Evolutionary conservation across 1,284 basidiomycete genomes (phyloP).

Genomic region (Ustilago shanxiensis): DNA sequence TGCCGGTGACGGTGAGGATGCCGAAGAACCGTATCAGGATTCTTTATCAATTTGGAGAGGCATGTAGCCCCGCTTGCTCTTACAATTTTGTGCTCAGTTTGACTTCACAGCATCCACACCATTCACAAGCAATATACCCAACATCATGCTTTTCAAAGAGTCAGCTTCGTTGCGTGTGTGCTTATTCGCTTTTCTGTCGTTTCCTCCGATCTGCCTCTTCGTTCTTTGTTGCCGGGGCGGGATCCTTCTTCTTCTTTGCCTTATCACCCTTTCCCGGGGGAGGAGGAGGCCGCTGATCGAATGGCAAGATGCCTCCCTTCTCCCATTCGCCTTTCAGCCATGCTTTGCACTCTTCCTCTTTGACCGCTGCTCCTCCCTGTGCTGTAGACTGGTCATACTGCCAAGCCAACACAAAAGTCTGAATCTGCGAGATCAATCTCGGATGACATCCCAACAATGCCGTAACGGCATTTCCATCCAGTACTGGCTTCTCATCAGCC

Average conservation of each 20-base stretch:
- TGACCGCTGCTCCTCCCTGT: slow-evolving; percentile 1
- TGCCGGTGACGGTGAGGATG: neutral
- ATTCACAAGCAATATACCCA: slow-evolving; percentile 22
- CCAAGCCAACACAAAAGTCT: slow-evolving; percentile 60
- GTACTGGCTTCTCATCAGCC: slow-evolving; percentile 46
- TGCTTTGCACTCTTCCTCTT: slow-evolving; percentile 30
- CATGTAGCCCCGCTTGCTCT: slow-evolving; percentile 21
- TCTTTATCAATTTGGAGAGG: slow-evolving; percentile 43
- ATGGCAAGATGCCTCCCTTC: slow-evolving; percentile 55
- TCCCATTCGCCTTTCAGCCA: slow-evolving; percentile 61
- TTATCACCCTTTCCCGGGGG: slow-evolving; percentile 32
- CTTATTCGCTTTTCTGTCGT: slow-evolving; percentile 55
- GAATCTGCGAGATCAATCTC: slow-evolving; percentile 54
- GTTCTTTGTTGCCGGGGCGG: neutral
- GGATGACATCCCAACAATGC: slow-evolving; percentile 45
- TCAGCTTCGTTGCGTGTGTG: neutral
- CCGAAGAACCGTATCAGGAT: slow-evolving; percentile 2
- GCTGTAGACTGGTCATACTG: slow-evolving; percentile 43
- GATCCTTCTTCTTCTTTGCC: slow-evolving; percentile 39
- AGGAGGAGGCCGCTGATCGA: slow-evolving; percentile 44
- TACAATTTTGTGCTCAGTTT: no score
- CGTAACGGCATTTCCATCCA: slow-evolving; percentile 62
- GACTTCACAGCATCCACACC: neutral
- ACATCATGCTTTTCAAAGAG: neutral
- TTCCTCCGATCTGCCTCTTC: slow-evolving; percentile 31